phyloP scores from a whole-genome alignment of 2,329 filamentous ascomycete species.

The Dactylella cylindrospora region DNA sequence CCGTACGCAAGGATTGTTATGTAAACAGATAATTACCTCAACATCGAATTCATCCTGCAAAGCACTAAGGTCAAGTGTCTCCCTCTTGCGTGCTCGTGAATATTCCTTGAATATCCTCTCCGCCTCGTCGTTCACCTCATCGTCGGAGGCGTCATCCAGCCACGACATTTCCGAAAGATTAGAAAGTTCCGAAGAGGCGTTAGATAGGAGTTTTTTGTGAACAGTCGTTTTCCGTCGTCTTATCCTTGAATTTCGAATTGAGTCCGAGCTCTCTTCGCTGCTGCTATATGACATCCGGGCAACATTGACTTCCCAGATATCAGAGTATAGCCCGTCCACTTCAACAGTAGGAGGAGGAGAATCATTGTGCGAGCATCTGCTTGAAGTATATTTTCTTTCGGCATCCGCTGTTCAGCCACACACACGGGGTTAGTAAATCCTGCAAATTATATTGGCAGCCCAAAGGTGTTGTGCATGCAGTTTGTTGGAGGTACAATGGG shows the following conservation, averaged over 20 bases:
- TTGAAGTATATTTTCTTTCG: constrained; percentile 10
- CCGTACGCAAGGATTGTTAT: neutral
- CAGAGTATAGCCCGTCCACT: constrained; percentile 32
- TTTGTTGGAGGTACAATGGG: too few species aligned
- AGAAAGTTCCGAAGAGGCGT: constrained; percentile 12
- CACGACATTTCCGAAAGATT: constrained; percentile 34
- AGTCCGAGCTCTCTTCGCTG: constrained; percentile 28
- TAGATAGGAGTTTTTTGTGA: constrained; percentile 23
- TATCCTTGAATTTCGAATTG: constrained; percentile 17
- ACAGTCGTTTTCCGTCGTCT: constrained; percentile 30
- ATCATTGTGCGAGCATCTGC: neutral
- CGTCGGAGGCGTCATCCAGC: constrained; percentile 37
- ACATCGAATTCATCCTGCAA: constrained; percentile 25
- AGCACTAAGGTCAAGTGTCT: constrained; percentile 12
- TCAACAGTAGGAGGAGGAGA: constrained; percentile 18
- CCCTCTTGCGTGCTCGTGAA: neutral
- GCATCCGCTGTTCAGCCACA: too few species aligned
- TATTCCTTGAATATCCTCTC: constrained; percentile 40
- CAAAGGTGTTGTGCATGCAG: too few species aligned
- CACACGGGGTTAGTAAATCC: too few species aligned
- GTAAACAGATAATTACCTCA: constrained; percentile 11
- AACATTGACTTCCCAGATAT: constrained; percentile 32
- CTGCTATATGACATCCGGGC: constrained; percentile 28
- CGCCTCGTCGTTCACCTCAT: constrained; percentile 38
- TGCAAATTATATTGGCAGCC: too few species aligned